Conservation (phyloP, 2,329 filamentous ascomycete genomes). For the Tolypocladium album region DNA sequence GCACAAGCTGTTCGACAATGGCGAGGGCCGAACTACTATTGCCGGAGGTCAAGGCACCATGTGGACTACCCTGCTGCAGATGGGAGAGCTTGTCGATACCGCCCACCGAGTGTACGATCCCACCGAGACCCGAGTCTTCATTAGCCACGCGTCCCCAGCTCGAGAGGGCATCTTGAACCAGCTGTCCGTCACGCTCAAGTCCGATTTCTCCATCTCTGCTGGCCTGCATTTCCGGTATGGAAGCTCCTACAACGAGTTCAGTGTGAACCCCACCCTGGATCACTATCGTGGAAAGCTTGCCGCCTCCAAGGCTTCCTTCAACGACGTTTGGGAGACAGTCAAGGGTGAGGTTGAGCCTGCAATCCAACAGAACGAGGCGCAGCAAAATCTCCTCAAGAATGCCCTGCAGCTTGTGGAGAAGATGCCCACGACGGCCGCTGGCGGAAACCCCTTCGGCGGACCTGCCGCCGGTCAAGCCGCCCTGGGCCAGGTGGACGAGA, state of each 20-base stretch:
- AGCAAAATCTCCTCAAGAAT: slow-evolving; percentile 84
- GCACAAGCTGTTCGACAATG: slow-evolving; percentile 99
- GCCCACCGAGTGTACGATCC: slow-evolving; percentile 97
- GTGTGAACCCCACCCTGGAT: slow-evolving; percentile 93
- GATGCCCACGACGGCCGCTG: slow-evolving; percentile 92
- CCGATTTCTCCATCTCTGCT: slow-evolving; percentile 95
- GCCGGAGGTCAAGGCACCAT: slow-evolving; percentile 97
- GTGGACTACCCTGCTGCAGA: slow-evolving; percentile 97
- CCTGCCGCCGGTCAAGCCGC: slow-evolving; percentile 60
- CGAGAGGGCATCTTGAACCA: slow-evolving; percentile 96
- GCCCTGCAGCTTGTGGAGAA: slow-evolving; percentile 91
- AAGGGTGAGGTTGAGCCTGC: slow-evolving; percentile 92
- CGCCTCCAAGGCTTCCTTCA: slow-evolving; percentile 96
- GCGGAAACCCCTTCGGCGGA: slow-evolving; percentile 93
- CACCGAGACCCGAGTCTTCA: slow-evolving; percentile 90
- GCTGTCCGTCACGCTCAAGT: slow-evolving; percentile 92
- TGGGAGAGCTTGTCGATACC: slow-evolving; percentile 96
- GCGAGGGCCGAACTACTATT: slow-evolving; percentile 94
- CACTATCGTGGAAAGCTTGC: slow-evolving; percentile 98
- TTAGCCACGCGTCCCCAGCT: slow-evolving; percentile 93
- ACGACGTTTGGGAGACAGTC: slow-evolving; percentile 98
- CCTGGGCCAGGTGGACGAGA: slow-evolving; percentile 90
- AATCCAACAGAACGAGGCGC: slow-evolving; percentile 84
- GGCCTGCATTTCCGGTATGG: slow-evolving; percentile 97
- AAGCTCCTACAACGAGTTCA: slow-evolving; percentile 99